phyloP scores from a whole-genome alignment of 305 asterid genomes.

The Rubia tinctorum region DNA sequence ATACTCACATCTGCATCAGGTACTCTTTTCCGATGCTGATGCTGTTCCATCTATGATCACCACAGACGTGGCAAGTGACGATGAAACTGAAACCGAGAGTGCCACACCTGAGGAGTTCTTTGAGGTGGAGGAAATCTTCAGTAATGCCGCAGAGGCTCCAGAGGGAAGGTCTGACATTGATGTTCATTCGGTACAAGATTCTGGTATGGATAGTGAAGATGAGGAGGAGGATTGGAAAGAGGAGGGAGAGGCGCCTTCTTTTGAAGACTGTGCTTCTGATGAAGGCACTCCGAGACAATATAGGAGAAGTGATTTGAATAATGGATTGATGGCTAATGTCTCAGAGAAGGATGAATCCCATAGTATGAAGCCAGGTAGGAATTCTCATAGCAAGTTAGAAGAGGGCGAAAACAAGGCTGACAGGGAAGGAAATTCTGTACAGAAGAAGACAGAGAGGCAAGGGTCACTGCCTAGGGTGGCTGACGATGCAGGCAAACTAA shows the following conservation, averaged over 20 bases:
- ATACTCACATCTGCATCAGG: slow-evolving; percentile 57
- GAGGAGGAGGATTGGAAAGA: slow-evolving; percentile 49
- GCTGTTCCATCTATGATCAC: slow-evolving; percentile 47
- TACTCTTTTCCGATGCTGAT: slow-evolving; percentile 87
- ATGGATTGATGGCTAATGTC: slow-evolving; percentile 21
- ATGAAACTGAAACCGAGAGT: slow-evolving; percentile 64
- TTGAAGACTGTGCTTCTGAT: slow-evolving; percentile 79
- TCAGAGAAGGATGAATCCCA: slow-evolving; percentile 32
- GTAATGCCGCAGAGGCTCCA: slow-evolving; percentile 54
- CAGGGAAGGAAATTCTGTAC: slow-evolving; percentile 29
- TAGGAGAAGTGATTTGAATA: slow-evolving; percentile 24
- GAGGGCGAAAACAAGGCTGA: slow-evolving; percentile 40
- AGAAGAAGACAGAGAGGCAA: slow-evolving; percentile 48
- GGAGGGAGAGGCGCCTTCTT: slow-evolving; percentile 58
- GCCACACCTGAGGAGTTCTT: slow-evolving; percentile 84
- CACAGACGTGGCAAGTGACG: slow-evolving; percentile 52
- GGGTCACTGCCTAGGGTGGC: slow-evolving; percentile 41
- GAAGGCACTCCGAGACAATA: slow-evolving; percentile 47
- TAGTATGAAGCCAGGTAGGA: slow-evolving; percentile 26
- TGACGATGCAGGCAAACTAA: slow-evolving; percentile 40
- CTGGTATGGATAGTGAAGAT: slow-evolving; percentile 35
- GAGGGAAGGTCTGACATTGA: slow-evolving; percentile 60
- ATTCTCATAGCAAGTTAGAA: slow-evolving; percentile 32
- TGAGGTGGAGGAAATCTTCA: slow-evolving; percentile 97
- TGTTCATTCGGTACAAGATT: slow-evolving; percentile 36